Evolutionary conservation across 805 yeast genomes (phyloP).

Genomic region (Saturnispora bothae): DNA sequence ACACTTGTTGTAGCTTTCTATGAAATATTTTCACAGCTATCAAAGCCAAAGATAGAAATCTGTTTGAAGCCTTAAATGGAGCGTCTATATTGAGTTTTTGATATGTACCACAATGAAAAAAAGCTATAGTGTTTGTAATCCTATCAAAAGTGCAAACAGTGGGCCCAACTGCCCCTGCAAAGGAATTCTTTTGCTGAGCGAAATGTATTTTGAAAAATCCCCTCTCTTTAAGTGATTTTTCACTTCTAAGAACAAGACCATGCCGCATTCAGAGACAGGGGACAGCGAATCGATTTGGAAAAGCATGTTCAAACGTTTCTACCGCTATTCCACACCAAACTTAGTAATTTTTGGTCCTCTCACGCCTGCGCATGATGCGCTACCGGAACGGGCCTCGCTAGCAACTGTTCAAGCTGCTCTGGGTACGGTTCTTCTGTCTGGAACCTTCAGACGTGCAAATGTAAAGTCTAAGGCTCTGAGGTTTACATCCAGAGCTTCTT

Average conservation of each 20-base stretch:
- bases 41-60: too few relatives aligned
- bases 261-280: too few relatives aligned
- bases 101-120: too few relatives aligned
- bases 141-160: not conserved
- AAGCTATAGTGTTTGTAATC: too few relatives aligned
- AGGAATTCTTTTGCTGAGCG: too few relatives aligned
- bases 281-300: conserved; percentile 16
- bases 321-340: conserved; percentile 22
- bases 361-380: conserved; percentile 28
- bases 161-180: conserved; percentile 10
- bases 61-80: too few relatives aligned
- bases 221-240: too few relatives aligned
- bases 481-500: conserved; percentile 8
- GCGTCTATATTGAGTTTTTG: too few relatives aligned
- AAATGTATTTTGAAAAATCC: too few relatives aligned
- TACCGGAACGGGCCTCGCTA: conserved; percentile 18
- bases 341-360: conserved; percentile 25
- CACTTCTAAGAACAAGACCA: too few relatives aligned
- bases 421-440: conserved; percentile 15
- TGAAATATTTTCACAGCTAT: too few relatives aligned
- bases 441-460: conserved; percentile 10
- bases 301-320: conserved; percentile 16
- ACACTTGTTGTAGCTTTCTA: too few relatives aligned
- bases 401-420: conserved; percentile 20
- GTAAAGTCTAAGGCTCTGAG: conserved; percentile 8